Percentiles rank a stretch among this genome's conserved stretches.
phyloP scores from a whole-genome alignment of 139 green algal species.

The Chlamydomonas sp. region DNA sequence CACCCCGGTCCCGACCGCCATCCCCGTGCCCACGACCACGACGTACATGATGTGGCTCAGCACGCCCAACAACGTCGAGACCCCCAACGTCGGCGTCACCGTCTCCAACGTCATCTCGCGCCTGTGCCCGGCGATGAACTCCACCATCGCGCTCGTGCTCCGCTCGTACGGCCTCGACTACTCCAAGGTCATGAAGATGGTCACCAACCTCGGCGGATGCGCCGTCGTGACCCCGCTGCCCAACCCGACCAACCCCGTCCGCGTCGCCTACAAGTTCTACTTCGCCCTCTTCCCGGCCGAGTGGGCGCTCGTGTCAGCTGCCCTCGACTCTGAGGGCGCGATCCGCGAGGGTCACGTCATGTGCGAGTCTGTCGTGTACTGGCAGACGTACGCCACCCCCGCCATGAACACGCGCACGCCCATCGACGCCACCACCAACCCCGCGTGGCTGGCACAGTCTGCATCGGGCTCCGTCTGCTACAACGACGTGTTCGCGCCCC shows the following conservation, averaged over 20 bases:
- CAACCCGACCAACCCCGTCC: not conserved
- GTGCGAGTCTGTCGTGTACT: not conserved
- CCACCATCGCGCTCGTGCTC: too few species aligned
- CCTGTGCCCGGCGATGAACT: not conserved
- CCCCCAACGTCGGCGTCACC: not conserved
- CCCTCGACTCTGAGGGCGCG: not conserved
- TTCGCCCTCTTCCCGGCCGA: not conserved
- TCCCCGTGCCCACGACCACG: not conserved
- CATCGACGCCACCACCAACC: not conserved
- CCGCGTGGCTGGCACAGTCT: not conserved
- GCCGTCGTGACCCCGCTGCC: too few species aligned
- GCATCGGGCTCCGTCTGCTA: constrained; percentile 2
- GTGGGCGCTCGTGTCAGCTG: not conserved
- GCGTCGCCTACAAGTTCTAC: constrained; percentile 7
- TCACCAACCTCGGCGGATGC: too few species aligned
- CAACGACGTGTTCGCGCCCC: not conserved
- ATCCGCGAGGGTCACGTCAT: not conserved
- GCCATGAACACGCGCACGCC: not conserved
- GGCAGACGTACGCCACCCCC: not conserved
- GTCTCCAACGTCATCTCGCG: not conserved
- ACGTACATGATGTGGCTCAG: constrained; percentile 10
- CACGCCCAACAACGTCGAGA: not conserved
- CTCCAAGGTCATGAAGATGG: too few species aligned
- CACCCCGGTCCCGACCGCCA: not conserved
- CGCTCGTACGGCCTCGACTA: too few species aligned